Evolutionary conservation across 805 yeast species (phyloP).

Genomic region (Torulaspora quercuum): DNA sequence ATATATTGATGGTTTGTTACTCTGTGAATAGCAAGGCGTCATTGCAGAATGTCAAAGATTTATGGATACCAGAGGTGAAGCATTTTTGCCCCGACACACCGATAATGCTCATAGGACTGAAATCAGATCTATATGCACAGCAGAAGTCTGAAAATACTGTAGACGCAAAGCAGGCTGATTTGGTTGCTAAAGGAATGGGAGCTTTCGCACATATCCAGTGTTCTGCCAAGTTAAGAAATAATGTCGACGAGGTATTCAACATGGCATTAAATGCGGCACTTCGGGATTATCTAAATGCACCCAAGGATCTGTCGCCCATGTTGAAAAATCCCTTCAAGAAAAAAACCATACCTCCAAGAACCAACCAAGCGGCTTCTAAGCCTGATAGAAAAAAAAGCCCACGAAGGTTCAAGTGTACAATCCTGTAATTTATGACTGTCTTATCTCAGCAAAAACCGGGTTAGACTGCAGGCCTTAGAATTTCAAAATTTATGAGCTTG

Average conservation of each 20-base stretch:
- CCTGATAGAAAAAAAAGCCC: slow-evolving; percentile 6
- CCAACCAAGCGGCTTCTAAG: background rate
- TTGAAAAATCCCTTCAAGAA: slow-evolving; percentile 18
- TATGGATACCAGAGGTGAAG: slow-evolving; percentile 83
- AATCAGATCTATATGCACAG: slow-evolving; percentile 53
- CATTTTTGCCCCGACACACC: slow-evolving; percentile 83
- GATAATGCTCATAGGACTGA: slow-evolving; percentile 75
- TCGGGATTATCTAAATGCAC: slow-evolving; percentile 12
- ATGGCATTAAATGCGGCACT: slow-evolving; percentile 43
- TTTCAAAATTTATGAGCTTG: too few relatives aligned
- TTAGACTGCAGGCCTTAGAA: too few relatives aligned
- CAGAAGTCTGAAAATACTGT: slow-evolving; percentile 22
- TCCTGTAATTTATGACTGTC: slow-evolving; percentile 10
- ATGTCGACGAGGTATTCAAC: slow-evolving; percentile 66
- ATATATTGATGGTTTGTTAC: slow-evolving; percentile 72
- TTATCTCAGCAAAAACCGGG: too few relatives aligned
- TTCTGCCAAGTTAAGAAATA: slow-evolving; percentile 67
- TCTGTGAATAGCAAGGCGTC: slow-evolving; percentile 60
- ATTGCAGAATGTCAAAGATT: slow-evolving; percentile 68
- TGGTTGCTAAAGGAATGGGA: slow-evolving; percentile 55
- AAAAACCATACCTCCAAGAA: slow-evolving; percentile 1
- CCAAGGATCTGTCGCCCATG: slow-evolving; percentile 10
- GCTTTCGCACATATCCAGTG: slow-evolving; percentile 75
- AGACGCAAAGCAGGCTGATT: slow-evolving; percentile 49
- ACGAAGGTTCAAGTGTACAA: slow-evolving; percentile 12